Base-by-base conservation (phyloP, 805 yeast genomes). In the Candida maesae region DNA sequence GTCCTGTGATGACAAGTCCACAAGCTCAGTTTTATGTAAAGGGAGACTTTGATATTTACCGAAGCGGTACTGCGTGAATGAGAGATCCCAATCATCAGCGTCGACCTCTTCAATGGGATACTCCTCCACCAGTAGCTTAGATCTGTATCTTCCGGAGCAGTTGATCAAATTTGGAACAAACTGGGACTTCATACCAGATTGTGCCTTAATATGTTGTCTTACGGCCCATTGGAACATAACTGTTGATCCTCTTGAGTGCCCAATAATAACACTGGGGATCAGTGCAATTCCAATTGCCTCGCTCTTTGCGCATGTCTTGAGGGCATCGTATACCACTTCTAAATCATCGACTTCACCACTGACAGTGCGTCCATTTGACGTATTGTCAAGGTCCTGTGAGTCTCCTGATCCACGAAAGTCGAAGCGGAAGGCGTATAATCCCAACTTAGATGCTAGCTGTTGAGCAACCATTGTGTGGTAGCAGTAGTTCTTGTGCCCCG, bases 401-500 rank as follows among this genome's bases (percentile, higher is more conserved):
- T 74, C 78, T 2, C 97, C 98, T 59, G 90, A 81, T 4, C 84
- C 84, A 41, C 96, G 70, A 53, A 90, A 89, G 60, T 90, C 97
- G 48, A 89, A 79, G 47, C 97, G 67, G 35, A 87, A 69, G 5
- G 83, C 74, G 55, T 70, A 78, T 39, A 76, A 66, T 0, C 95
- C 95, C 44, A 73, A 58, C 9, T 73, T 71, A 1, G 64, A 56
- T 0, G 89, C 79, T 38, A 90, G 59, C 19, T 62, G 63, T 23
- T 73, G 73, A 1, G 95, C 90, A 33, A 85, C 59, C 14, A 64
- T 50, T 17, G 75, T 72, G 47, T 83, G 88, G 61, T 83, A 89
- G 43, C 86, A 78, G 56, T 86, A 83, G 65, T 84, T 76, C 50
- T 87, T 76, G 57, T 90, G 95, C 0, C 95, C 95, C 1, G 80